phyloP scores from a whole-genome alignment of 2,329 filamentous ascomycete genomes.

The Corynespora cassiicola region DNA sequence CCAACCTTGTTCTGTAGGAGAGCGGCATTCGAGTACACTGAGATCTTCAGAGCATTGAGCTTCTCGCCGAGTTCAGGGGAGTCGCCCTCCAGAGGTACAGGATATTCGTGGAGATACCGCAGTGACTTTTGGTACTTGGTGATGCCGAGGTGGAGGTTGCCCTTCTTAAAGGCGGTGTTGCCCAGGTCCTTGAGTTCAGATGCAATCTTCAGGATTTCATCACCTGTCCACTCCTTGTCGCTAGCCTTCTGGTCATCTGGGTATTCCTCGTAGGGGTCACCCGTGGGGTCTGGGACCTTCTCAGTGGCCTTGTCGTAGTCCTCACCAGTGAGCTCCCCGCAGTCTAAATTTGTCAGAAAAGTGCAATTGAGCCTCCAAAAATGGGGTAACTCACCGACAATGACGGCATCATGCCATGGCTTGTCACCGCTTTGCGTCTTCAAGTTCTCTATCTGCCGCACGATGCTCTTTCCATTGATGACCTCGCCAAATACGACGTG shows the following conservation, averaged over 20 bases:
- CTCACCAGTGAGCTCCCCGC: conserved; percentile 80
- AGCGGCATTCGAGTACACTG: conserved; percentile 86
- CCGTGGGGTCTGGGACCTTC: conserved; percentile 77
- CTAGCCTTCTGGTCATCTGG: conserved; percentile 76
- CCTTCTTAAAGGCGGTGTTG: conserved; percentile 88
- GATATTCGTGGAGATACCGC: conserved; percentile 87
- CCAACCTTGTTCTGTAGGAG: conserved; percentile 83
- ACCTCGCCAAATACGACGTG: conserved; percentile 98
- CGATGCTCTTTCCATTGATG: conserved; percentile 86
- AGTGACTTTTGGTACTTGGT: conserved; percentile 95
- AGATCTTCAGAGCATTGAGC: conserved; percentile 78
- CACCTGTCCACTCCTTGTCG: conserved; percentile 68
- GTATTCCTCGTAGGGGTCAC: conserved; percentile 94
- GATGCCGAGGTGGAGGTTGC: conserved; percentile 73
- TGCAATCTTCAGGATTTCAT: conserved; percentile 78
- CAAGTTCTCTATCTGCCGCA: conserved; percentile 89
- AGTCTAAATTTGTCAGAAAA: conserved; percentile 61
- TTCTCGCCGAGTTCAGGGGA: conserved; percentile 70
- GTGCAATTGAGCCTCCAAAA: neutral
- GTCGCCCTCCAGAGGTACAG: conserved; percentile 72
- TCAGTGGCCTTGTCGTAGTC: conserved; percentile 71
- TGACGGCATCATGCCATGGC: conserved; percentile 74
- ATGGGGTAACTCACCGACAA: conserved; percentile 55
- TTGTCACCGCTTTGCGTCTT: conserved; percentile 78
- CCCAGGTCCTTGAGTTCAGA: conserved; percentile 88